Conservation (phyloP, 192 early-diverging fungal species). For the Paraglomus brasilianum region DNA sequence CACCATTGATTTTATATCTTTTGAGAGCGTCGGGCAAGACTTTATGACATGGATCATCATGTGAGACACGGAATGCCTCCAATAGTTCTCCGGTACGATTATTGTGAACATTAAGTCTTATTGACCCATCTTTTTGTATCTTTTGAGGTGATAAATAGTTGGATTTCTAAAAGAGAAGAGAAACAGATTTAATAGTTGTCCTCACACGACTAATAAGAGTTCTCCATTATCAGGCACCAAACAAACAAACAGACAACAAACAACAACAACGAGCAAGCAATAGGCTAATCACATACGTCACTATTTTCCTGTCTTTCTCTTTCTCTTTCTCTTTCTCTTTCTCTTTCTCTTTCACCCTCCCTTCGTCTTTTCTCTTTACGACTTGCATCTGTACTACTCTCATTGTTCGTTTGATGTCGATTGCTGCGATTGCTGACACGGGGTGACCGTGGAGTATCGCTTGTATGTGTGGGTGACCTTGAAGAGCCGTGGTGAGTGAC, state of each 20-base stretch:
- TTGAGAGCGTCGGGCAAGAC: constrained; percentile 84
- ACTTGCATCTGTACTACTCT: background rate
- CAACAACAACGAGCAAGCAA: too few relatives aligned
- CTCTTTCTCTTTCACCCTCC: background rate
- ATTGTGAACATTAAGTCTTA: constrained; percentile 33
- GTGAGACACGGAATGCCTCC: constrained; percentile 81
- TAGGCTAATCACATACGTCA: too few relatives aligned
- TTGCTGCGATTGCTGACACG: background rate
- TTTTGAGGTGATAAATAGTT: background rate
- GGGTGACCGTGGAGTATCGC: constrained; percentile 22
- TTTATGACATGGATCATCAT: constrained; percentile 79
- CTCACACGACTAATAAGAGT: too few relatives aligned
- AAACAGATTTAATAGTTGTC: background rate
- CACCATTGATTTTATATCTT: constrained; percentile 88
- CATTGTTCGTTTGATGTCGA: constrained; percentile 20
- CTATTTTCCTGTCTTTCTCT: background rate
- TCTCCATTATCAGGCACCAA: too few relatives aligned
- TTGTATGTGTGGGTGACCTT: constrained; percentile 21
- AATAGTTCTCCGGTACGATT: constrained; percentile 57
- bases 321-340: background rate
- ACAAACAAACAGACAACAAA: too few relatives aligned
- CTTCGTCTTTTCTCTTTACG: too few relatives aligned
- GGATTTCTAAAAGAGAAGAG: background rate
- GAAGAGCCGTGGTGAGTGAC: constrained; percentile 10
- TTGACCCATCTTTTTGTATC: constrained; percentile 34